Base-by-base conservation (phyloP, 1,284 basidiomycete genomes). In the Trichosporon coremiiforme region DNA sequence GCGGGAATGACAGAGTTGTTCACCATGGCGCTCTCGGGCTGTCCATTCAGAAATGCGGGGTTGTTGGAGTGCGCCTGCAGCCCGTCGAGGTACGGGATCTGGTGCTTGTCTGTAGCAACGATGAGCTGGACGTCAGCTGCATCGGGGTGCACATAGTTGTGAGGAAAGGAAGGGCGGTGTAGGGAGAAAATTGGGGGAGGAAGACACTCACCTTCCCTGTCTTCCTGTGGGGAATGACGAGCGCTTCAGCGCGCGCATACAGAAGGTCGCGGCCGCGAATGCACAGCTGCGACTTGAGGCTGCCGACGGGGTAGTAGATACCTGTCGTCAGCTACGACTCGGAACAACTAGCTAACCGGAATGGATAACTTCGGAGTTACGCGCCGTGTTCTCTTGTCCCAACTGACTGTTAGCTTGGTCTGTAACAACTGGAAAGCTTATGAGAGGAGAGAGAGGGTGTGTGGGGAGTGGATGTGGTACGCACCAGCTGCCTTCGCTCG, bases 281-380 rank as follows among this genome's bases (percentile, higher is more conserved):
- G 80, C 95, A 99, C n/a, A 98, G 85, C 12, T 85, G 86, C 2
- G 93, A 95, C 83, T 98, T 98, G 74, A 95, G 85, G 4, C 94
- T 96, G 38, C 90, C 84, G 0, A 87, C 81, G 0, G 95, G 95
- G 79, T 98, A 98, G 80, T 76, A 75, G 69, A 76, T 77, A 22
- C 74, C 74, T 72, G 50, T 0, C 22, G 50, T 67, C 60, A 64
- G 31, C 25, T 15, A 3, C 60, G n/a, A 4, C 10, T 17, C 17
- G 22, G 22, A n/a, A 0, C 3, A 15, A 0, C 7, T 31, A 20
- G 45, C 79, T 68, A 76, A 89, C 92, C 93, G 71, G 93, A 93
- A 84, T 98, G 95, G 57, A 98, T 91, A 15, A 99, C 96, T 79
- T 98, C 96, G 0, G 94, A 96, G 80, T 98, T 98, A 20, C 96